phyloP scores from a whole-genome alignment of 192 early-diverging fungal species.

The Gryganskiella cystojenkinii region DNA sequence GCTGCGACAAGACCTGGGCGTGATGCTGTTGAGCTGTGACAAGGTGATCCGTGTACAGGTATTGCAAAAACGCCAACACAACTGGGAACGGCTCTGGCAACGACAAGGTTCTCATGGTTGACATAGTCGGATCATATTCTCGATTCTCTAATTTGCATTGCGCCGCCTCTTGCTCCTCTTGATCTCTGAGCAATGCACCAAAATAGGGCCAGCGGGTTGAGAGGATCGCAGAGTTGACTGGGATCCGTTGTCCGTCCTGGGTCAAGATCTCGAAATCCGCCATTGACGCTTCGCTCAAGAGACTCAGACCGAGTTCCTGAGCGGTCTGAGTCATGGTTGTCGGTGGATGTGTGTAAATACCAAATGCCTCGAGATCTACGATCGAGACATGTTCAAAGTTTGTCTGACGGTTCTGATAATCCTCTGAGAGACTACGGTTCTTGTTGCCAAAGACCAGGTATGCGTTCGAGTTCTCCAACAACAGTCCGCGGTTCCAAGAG shows the following conservation, averaged over 20 bases:
- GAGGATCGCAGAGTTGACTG: constrained; percentile 59
- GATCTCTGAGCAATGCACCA: constrained; percentile 45
- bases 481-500: constrained; percentile 77
- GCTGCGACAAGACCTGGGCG: constrained; percentile 71
- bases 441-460: constrained; percentile 77
- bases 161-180: constrained; percentile 41
- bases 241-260: constrained; percentile 53
- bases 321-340: constrained; percentile 56
- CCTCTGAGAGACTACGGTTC: constrained; percentile 70
- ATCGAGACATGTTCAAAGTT: constrained; percentile 77
- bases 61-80: constrained; percentile 72
- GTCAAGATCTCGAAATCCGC: constrained; percentile 59
- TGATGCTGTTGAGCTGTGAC: constrained; percentile 76
- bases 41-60: constrained; percentile 73
- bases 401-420: constrained; percentile 79
- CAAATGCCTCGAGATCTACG: constrained; percentile 78
- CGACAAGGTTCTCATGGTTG: constrained; percentile 41
- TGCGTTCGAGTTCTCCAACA: constrained; percentile 67
- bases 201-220: constrained; percentile 60
- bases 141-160: constrained; percentile 36
- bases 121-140: constrained; percentile 44
- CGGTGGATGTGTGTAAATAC: constrained; percentile 62
- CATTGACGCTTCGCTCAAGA: constrained; percentile 57
- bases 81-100: constrained; percentile 59
- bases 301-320: constrained; percentile 59